Conservation (phyloP, 345 rosid genomes). For the Anastatica hierochuntica region DNA sequence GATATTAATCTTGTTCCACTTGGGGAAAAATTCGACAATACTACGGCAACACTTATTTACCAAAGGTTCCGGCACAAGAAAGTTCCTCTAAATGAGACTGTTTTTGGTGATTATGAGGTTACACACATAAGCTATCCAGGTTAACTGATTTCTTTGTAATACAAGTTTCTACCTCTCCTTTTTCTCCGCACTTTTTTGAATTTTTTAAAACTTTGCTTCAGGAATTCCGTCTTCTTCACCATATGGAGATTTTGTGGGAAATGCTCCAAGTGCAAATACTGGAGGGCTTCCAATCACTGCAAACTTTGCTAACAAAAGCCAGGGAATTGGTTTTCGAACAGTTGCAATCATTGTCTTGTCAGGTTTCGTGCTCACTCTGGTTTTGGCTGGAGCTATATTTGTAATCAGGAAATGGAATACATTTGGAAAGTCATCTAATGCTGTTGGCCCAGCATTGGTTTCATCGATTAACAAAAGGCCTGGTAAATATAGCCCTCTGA, state of each 20-base stretch:
- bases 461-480: constrained; percentile 75
- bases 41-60: constrained; percentile 75
- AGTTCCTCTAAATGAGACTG: constrained; percentile 60
- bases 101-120: constrained; percentile 83
- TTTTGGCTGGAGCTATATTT: constrained; percentile 59
- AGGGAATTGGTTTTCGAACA: constrained; percentile 60
- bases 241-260: constrained; percentile 37
- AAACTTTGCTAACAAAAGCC: constrained; percentile 47
- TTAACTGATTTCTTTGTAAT: constrained; percentile 26
- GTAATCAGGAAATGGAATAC: constrained; percentile 67
- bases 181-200: not conserved
- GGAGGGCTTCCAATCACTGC: constrained; percentile 74
- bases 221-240: constrained; percentile 88
- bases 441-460: constrained; percentile 66
- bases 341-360: constrained; percentile 66
- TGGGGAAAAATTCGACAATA: constrained; percentile 95
- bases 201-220: constrained; percentile 23
- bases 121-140: constrained; percentile 78
- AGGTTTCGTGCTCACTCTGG: constrained; percentile 66
- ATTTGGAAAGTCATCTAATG: constrained; percentile 73
- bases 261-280: constrained; percentile 58
- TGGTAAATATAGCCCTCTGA: constrained; percentile 38
- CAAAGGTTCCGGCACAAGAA: constrained; percentile 66
- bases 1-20: constrained; percentile 93
- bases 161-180: constrained; percentile 4